phyloP scores from a whole-genome alignment of 495 filamentous ascomycete genomes.

The Aspergillus panamensis region DNA sequence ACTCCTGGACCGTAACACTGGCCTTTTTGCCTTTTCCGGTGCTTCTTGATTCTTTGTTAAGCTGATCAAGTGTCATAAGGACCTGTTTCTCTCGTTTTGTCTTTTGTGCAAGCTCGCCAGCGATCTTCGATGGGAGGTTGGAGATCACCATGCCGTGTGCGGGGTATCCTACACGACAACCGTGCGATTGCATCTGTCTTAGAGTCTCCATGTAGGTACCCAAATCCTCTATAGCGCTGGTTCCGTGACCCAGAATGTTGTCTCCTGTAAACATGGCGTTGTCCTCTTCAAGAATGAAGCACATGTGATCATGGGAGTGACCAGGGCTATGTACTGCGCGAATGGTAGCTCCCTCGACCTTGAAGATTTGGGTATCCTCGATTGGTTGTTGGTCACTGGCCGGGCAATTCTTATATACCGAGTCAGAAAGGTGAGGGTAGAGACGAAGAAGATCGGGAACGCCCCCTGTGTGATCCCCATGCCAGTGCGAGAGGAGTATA shows the following conservation, averaged over 20 bases:
- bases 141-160: constrained; percentile 40
- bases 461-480: constrained; percentile 73
- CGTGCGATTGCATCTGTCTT: constrained; percentile 27
- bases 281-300: constrained; percentile 52
- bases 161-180: constrained; percentile 36
- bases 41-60: constrained; percentile 2
- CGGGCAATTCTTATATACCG: constrained; percentile 47
- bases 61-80: constrained; percentile 23
- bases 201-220: constrained; percentile 37
- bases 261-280: constrained; percentile 84
- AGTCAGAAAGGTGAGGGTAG: constrained; percentile 41
- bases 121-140: constrained; percentile 33
- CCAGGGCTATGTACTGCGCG: constrained; percentile 40
- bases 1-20: constrained; percentile 36
- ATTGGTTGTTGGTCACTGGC: constrained; percentile 43
- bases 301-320: constrained; percentile 47
- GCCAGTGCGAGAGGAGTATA: constrained; percentile 77
- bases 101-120: constrained; percentile 32
- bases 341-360: constrained; percentile 39
- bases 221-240: constrained; percentile 32
- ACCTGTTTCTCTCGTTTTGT: constrained; percentile 35
- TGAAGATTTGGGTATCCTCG: constrained; percentile 37
- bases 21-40: constrained; percentile 15
- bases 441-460: constrained; percentile 56
- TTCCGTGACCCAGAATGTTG: constrained; percentile 50